Evolutionary conservation across 2,329 filamentous ascomycete species (phyloP).

Genomic region (Xylariaceae sp.): DNA sequence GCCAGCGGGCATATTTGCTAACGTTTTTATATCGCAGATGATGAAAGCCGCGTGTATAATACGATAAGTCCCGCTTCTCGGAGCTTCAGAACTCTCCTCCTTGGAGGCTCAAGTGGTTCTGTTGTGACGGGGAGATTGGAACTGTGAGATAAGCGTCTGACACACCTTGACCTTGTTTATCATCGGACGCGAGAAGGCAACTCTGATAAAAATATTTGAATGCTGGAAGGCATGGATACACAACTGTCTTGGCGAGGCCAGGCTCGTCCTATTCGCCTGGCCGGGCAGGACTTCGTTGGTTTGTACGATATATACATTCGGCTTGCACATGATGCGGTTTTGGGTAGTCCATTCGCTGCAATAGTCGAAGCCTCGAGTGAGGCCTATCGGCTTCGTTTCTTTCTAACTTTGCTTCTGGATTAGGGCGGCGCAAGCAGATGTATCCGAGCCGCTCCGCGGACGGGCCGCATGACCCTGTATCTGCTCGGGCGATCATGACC

Average conservation of each 20-base stretch:
- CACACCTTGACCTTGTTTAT: slow-evolving; percentile 95
- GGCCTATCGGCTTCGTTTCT: background rate
- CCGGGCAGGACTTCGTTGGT: background rate
- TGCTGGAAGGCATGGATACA: slow-evolving; percentile 26
- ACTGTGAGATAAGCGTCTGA: slow-evolving; percentile 98
- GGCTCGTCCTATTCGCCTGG: background rate
- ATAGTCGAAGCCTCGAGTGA: slow-evolving; percentile 8
- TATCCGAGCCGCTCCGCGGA: background rate
- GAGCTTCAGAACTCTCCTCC: slow-evolving; percentile 78
- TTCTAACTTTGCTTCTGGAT: background rate
- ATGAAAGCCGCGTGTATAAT: slow-evolving; percentile 98
- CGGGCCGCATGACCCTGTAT: background rate
- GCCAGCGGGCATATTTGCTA: slow-evolving; percentile 17
- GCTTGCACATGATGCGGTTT: background rate
- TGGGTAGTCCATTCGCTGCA: background rate
- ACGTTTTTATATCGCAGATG: slow-evolving; percentile 61
- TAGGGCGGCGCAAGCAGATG: background rate
- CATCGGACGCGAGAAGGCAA: slow-evolving; percentile 96
- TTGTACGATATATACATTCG: background rate
- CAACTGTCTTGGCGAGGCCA: background rate
- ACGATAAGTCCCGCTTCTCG: slow-evolving; percentile 72
- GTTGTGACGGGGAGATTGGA: slow-evolving; percentile 59
- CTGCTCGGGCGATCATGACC: background rate
- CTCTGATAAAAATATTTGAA: slow-evolving; percentile 67
- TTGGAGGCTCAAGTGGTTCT: slow-evolving; percentile 89